Evolutionary conservation across 208 protist species (phyloP).

Genomic region (Crithidia brevicula): DNA sequence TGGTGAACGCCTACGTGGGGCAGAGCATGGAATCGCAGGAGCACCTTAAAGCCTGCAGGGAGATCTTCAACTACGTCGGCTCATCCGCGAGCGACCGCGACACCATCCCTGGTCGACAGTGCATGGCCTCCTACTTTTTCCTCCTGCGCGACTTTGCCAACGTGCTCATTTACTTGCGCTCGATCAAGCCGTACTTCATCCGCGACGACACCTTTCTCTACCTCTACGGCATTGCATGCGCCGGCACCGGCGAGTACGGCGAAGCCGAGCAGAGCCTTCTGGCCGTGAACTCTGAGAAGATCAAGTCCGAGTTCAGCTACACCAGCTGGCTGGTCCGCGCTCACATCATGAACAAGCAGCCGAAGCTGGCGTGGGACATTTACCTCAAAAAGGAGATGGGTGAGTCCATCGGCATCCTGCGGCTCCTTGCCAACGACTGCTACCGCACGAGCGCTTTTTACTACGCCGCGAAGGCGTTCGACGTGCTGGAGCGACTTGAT

Average conservation of each 20-base stretch:
- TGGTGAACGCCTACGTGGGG: slow-evolving; percentile 93
- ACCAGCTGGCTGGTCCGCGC: slow-evolving; percentile 93
- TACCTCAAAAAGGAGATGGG: slow-evolving; percentile 97
- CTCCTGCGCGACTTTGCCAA: slow-evolving; percentile 96
- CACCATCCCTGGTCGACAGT: slow-evolving; percentile 97
- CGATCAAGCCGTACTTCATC: slow-evolving; percentile 96
- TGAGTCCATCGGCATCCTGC: slow-evolving; percentile 94
- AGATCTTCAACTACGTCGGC: slow-evolving; percentile 97
- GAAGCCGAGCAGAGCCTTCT: slow-evolving; percentile 92
- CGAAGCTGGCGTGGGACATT: slow-evolving; percentile 96
- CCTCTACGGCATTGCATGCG: slow-evolving; percentile 92
- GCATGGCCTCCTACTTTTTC: slow-evolving; percentile 98
- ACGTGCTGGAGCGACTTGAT: slow-evolving; percentile 97
- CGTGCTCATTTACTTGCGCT: slow-evolving; percentile 96
- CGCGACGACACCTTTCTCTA: slow-evolving; percentile 96
- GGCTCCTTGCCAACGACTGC: slow-evolving; percentile 98
- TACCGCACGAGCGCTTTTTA: slow-evolving; percentile 96
- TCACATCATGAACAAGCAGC: slow-evolving; percentile 95
- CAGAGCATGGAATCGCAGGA: slow-evolving; percentile 92
- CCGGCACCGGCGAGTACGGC: slow-evolving; percentile 80
- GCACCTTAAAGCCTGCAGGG: slow-evolving; percentile 92
- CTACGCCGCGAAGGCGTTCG: slow-evolving; percentile 97
- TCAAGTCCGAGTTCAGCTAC: slow-evolving; percentile 93
- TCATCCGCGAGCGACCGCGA: slow-evolving; percentile 95
- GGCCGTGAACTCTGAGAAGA: slow-evolving; percentile 90